Evolutionary conservation across 2,329 filamentous ascomycete genomes (phyloP).

Genomic region (Clonostachys solani): DNA sequence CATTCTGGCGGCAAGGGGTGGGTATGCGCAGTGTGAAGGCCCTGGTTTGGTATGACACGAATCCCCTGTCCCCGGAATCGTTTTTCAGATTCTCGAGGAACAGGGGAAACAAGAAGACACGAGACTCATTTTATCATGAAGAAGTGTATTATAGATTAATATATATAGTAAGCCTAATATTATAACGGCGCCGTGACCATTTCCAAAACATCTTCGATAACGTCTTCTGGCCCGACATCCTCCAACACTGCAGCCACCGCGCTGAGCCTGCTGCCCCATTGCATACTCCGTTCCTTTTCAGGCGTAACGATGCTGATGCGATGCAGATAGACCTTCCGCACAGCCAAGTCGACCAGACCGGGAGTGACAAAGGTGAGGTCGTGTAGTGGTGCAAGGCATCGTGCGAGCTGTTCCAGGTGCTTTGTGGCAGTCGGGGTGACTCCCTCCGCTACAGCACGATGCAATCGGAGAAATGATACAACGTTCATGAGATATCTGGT

Average conservation of each 20-base stretch:
- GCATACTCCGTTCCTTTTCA: conserved; percentile 77
- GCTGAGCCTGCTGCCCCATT: conserved; percentile 80
- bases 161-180: conserved; percentile 12
- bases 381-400: conserved; percentile 77
- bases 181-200: conserved; percentile 49
- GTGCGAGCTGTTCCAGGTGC: conserved; percentile 67
- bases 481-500: conserved; percentile 84
- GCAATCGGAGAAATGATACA: conserved; percentile 79
- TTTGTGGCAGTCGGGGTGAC: conserved; percentile 75
- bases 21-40: background rate
- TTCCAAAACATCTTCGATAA: conserved; percentile 60
- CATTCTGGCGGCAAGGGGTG: background rate
- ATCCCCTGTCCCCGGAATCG: background rate
- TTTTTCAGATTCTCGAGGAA: background rate
- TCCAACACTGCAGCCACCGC: conserved; percentile 66
- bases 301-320: conserved; percentile 68
- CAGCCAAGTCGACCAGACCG: conserved; percentile 76
- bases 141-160: conserved; percentile 18
- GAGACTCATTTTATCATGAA: background rate
- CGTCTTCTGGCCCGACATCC: conserved; percentile 53
- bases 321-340: conserved; percentile 84
- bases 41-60: background rate
- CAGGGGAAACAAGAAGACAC: background rate
- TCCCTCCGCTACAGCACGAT: conserved; percentile 77
- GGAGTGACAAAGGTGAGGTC: conserved; percentile 78